Percentiles rank a stretch among this genome's conserved stretches.
phyloP scores from a whole-genome alignment of 495 filamentous ascomycete genomes.

The Aspergillus panamensis region DNA sequence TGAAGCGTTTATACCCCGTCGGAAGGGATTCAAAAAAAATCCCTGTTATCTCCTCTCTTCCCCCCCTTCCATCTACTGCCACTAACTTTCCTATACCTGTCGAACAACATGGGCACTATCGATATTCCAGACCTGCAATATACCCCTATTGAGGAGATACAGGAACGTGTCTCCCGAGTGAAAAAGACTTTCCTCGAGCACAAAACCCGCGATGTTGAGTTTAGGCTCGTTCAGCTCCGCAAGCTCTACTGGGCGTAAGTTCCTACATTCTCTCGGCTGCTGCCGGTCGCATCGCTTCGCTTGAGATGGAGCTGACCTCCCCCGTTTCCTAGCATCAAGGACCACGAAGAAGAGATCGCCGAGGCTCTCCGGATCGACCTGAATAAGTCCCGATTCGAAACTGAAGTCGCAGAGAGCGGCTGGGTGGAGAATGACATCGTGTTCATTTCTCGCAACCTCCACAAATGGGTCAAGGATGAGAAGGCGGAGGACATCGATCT shows the following conservation, averaged over 20 bases:
- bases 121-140: slow-evolving; percentile 57
- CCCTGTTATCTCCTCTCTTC: neutral
- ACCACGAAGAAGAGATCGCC: slow-evolving; percentile 64
- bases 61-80: neutral
- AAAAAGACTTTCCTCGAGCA: slow-evolving; percentile 68
- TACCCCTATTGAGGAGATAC: slow-evolving; percentile 65
- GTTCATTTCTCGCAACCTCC: slow-evolving; percentile 68
- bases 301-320: slow-evolving; percentile 9
- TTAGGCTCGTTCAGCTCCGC: slow-evolving; percentile 77
- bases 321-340: slow-evolving; percentile 52
- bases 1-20: neutral
- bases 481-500: slow-evolving; percentile 64
- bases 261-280: neutral
- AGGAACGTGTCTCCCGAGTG: slow-evolving; percentile 51
- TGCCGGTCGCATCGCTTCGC: neutral
- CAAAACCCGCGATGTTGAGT: slow-evolving; percentile 77
- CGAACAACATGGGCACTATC: slow-evolving; percentile 26
- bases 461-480: slow-evolving; percentile 81
- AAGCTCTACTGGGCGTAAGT: slow-evolving; percentile 85
- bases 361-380: slow-evolving; percentile 74
- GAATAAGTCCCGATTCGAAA: slow-evolving; percentile 67
- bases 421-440: slow-evolving; percentile 78
- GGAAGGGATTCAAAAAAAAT: neutral
- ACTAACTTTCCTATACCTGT: neutral
- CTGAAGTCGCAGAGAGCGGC: slow-evolving; percentile 63